Base-by-base conservation (phyloP, 768 basidiomycete species). In the Inosperma sp. region DNA sequence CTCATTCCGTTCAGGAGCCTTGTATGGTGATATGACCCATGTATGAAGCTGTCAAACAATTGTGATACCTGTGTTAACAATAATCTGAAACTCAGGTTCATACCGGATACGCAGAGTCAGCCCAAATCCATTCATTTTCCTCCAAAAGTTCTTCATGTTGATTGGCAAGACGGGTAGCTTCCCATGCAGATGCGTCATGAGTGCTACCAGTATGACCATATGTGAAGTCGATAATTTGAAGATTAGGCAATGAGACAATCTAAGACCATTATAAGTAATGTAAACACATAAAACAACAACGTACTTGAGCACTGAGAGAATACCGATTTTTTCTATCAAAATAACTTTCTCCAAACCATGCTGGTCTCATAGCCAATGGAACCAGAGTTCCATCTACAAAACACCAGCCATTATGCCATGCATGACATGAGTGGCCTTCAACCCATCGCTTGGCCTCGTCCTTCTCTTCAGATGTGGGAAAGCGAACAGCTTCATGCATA, bases 371-470 rank as follows among this genome's bases (percentile, higher is more conserved):
- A 29, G 43, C 57, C 1, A 75, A 58, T 1, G 68, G 64, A 1
- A 76, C 52, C 2, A 73, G 46, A 6, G 71, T 73, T 1, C 73
- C 72, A 58, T 76, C 71, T 41, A 68, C 68, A 12, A 68, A 48
- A 29, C 62, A 65, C 59, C 65, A 71, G 0, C 73, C 67, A 49
- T 67, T 31, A 1, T 60, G 37, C 72, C 72, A 77, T 10, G 59
- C 54, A 33, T 45, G 22, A 57, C 73, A 66, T n/a, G 68, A 61
- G 23, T 60, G 40, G 23, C 42, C 17, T 29, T 65, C 58, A 3
- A 75, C 69, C 72, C 68, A 76, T 5, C 17, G 19, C 57, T 71
- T 73, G 22, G 71, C 71, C 10, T 56, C 39, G 39, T 68, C 61
- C 49, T 74, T 73, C 56, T 73, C 69, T 5, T 30, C 56, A 0